Evolutionary conservation across 208 protist genomes (phyloP), one percentile per base, ranked within the genome.

Genomic region (Lotmaria passim): DNA sequence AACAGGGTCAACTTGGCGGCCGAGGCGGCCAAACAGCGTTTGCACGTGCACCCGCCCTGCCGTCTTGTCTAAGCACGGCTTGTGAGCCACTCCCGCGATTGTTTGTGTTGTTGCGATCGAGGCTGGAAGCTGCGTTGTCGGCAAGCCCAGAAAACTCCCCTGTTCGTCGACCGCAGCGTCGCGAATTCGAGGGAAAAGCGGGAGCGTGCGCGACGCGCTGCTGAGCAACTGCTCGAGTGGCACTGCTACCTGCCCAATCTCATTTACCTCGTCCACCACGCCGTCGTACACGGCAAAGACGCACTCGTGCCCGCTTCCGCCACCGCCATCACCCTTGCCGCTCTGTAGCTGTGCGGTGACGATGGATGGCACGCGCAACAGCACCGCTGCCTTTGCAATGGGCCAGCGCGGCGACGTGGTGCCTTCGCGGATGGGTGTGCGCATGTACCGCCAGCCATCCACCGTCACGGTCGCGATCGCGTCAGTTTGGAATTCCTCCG

Each of bases 281-380:
- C 89, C 89, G 67, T 93, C 87, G 75, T 84, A 96, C 6, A 96
- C 83, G 43, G 67, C 67, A 33, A 93, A 78, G 51, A 74, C 21
- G 34, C 71, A 77, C 41, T 56, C 41, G 46, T 71, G 71, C 19
- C n/a, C n/a, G 43, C 17, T 23, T 3, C 21, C 28, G 30, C 12
- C 56, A 24, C 41, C 41, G 51, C n/a, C n/a, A n/a, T n/a, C n/a
- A n/a, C n/a, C n/a, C n/a, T n/a, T n/a, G n/a, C 21, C 11, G 4
- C 50, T 11, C 38, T 31, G 43, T 58, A 10, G 38, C 65, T 4
- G 24, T 57, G 15, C 14, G 24, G 53, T 17, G 19, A 58, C 69
- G 14, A 65, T 65, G 5, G 69, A 64, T 38, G 65, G 53, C 19
- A 96, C 68, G 36, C 83, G 86, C 67, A 96, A 58, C 44, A 92